Evolutionary conservation across 192 early-diverging fungal genomes (phyloP).

Genomic region (Mortierella alpina): DNA sequence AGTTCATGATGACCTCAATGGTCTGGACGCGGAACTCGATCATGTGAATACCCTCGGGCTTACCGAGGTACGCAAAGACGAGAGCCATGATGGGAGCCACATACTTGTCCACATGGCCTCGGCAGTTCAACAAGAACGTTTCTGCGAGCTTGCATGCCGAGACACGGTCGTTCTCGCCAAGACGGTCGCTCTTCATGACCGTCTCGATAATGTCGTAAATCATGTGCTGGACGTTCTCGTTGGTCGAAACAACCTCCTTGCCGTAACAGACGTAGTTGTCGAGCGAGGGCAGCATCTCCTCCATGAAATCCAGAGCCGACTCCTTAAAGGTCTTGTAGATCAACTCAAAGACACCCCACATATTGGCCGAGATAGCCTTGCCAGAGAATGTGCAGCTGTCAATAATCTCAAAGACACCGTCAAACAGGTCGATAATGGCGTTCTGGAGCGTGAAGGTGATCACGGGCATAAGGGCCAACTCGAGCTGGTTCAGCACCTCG

Average conservation of each 20-base stretch:
- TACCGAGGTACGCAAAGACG: conserved; percentile 71
- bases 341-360: conserved; percentile 86
- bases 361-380: conserved; percentile 83
- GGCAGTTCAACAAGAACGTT: conserved; percentile 85
- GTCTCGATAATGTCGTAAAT: conserved; percentile 90
- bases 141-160: conserved; percentile 89
- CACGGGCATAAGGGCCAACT: conserved; percentile 82
- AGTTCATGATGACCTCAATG: conserved; percentile 87
- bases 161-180: conserved; percentile 84
- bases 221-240: conserved; percentile 75
- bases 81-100: conserved; percentile 79
- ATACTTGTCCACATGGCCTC: conserved; percentile 83
- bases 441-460: conserved; percentile 84
- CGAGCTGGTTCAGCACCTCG: conserved; percentile 83
- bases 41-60: conserved; percentile 69
- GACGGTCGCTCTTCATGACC: conserved; percentile 80
- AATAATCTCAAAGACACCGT: conserved; percentile 89
- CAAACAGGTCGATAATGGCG: conserved; percentile 80
- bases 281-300: conserved; percentile 90
- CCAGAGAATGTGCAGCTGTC: conserved; percentile 88
- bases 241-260: conserved; percentile 76
- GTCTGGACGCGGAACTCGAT: conserved; percentile 77
- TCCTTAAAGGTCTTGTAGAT: conserved; percentile 84
- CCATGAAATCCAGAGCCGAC: conserved; percentile 87
- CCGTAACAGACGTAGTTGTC: conserved; percentile 94